Evolutionary conservation across 805 yeast species (phyloP).

Genomic region (Lachancea sp.): DNA sequence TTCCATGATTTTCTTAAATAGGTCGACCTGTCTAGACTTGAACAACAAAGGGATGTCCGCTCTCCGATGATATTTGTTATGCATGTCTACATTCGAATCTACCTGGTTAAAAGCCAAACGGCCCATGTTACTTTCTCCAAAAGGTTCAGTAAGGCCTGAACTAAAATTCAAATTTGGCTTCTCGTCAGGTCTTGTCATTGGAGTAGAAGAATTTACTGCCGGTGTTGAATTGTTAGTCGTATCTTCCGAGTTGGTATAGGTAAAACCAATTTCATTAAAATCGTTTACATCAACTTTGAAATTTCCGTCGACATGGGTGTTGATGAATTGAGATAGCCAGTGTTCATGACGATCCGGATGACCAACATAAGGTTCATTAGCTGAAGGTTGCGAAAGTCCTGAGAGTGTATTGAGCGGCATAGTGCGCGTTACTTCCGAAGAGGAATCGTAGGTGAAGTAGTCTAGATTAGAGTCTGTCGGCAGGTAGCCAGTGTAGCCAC

Average conservation of each 20-base stretch:
- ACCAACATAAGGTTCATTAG: too few species aligned
- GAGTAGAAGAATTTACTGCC: constrained; percentile 1
- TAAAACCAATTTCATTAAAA: constrained; percentile 54
- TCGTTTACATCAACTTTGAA: constrained; percentile 43
- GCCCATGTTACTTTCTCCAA: background rate
- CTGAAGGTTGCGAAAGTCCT: background rate
- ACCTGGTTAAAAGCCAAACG: too few species aligned
- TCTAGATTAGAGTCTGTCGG: constrained; percentile 28
- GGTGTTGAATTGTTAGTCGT: constrained; percentile 9
- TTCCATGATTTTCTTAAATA: constrained; percentile 42
- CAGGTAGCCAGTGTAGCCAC: constrained; percentile 29
- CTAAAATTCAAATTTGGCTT: background rate
- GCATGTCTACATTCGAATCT: background rate
- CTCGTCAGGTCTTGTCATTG: background rate
- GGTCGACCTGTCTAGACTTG: constrained; percentile 58
- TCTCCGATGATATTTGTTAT: constrained; percentile 2
- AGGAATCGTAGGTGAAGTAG: constrained; percentile 28
- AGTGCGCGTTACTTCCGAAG: constrained; percentile 2
- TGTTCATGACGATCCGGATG: constrained; percentile 18
- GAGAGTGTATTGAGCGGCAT: background rate
- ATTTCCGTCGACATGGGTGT: constrained; percentile 56
- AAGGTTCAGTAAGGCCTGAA: background rate
- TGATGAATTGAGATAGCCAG: constrained; percentile 67
- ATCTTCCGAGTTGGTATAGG: constrained; percentile 9
- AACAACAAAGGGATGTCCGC: constrained; percentile 53